phyloP scores from a whole-genome alignment of 805 yeast species.

The Wickerhamiella qilinensis region DNA sequence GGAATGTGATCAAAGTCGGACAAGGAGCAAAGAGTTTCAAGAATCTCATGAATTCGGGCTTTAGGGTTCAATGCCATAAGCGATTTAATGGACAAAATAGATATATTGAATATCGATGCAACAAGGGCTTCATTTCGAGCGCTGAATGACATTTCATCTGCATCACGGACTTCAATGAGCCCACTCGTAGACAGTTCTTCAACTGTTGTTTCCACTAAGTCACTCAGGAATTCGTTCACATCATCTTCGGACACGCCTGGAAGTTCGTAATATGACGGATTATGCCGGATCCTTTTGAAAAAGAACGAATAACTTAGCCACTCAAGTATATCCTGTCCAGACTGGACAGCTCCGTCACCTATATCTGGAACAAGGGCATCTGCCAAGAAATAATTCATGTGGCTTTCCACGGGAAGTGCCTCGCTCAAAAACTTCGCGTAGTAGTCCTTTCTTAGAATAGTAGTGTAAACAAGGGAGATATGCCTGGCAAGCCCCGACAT shows the following conservation, averaged over 20 bases:
- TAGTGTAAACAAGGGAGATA: conserved; percentile 40
- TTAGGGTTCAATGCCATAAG: conserved; percentile 27
- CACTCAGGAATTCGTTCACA: conserved; percentile 69
- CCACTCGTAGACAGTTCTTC: conserved; percentile 41
- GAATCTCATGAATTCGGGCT: conserved; percentile 41
- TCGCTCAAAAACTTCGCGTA: conserved; percentile 57
- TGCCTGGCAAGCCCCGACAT: conserved; percentile 19
- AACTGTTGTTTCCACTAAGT: conserved; percentile 56
- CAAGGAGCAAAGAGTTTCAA: conserved; percentile 52
- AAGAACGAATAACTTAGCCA: conserved; percentile 78
- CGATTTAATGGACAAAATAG: conserved; percentile 43
- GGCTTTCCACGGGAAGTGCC: conserved; percentile 75
- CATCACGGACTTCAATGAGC: conserved; percentile 35
- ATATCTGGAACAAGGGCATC: conserved; percentile 65
- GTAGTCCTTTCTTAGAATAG: conserved; percentile 37
- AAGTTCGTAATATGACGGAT: conserved; percentile 84
- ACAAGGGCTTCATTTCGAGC: conserved; percentile 63
- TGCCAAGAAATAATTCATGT: conserved; percentile 36
- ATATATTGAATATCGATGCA: conserved; percentile 54
- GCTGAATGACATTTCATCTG: conserved; percentile 25
- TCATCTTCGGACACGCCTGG: conserved; percentile 54
- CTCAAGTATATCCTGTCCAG: conserved; percentile 75
- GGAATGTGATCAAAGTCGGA: conserved; percentile 40
- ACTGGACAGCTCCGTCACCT: conserved; percentile 42
- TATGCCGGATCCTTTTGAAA: conserved; percentile 61